These are phyloP conservation scores for Apiospora pterosperma DNA, from an alignment of 2,329 filamentous ascomycete genomes.

Conservation along the genomic window DNA sequence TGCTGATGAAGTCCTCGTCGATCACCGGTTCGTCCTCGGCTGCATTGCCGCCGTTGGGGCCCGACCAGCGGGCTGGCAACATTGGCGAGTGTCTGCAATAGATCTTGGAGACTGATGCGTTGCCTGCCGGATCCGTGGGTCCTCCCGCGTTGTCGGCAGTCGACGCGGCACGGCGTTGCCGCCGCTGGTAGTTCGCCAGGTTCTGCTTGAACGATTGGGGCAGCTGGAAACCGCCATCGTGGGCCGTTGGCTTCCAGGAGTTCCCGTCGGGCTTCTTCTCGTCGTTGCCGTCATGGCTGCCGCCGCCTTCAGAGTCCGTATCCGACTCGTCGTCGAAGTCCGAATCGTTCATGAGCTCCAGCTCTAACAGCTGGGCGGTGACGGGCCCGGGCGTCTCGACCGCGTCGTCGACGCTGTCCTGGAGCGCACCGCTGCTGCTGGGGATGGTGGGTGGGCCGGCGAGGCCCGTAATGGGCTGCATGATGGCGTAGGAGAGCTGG, in stretches of 20 bases:
- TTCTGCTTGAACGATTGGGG: not conserved
- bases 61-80: not conserved
- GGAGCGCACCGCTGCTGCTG: not conserved
- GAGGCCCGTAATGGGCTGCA: not conserved
- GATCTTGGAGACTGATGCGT: not conserved
- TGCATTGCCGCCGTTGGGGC: not conserved
- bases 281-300: not conserved
- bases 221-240: not conserved
- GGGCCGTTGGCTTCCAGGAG: not conserved
- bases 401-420: not conserved
- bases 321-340: not conserved
- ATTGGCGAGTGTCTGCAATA: not conserved
- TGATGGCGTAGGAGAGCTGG: not conserved
- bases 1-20: not conserved
- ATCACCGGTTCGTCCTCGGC: not conserved
- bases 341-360: not conserved
- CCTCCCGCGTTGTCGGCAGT: not conserved
- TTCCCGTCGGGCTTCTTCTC: not conserved
- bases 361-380: not conserved
- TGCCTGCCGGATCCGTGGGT: not conserved
- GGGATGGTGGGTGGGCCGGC: not conserved
- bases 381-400: not conserved
- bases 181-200: not conserved
- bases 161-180: not conserved
- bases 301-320: not conserved